Base-by-base conservation (phyloP, 2,329 filamentous ascomycete species). In the Chalaropsis thielavioides region DNA sequence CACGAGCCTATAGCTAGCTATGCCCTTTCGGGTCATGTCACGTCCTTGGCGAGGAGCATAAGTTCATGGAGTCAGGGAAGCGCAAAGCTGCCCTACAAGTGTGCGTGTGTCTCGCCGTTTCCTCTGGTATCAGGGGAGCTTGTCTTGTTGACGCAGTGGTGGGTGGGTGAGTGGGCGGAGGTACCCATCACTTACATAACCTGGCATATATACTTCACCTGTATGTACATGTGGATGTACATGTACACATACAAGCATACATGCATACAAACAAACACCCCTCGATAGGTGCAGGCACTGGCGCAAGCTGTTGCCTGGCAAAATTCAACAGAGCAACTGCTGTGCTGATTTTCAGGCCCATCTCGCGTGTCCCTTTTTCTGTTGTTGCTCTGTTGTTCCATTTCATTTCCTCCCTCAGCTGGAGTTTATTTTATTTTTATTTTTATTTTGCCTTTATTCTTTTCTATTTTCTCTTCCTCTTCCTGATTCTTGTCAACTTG, bases 321-420 rank as follows among this genome's bases (percentile, higher is more conserved):
- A 31, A 56, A 31, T 5, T 24, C 24, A 31, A 27, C 24, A 56
- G 24, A 56, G 31, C 17, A 56, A 24, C 24, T 22, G 31, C 31
- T 38, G 56, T 17, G 11, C 5, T 38, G 56, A 31, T 59, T 41
- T 59, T 59, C 27, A 40, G 56, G 27, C 38, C 56, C 38, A 40
- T 40, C 56, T 59, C 24, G 56, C 31, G 27, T 59, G 56, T 59
- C 60, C 60, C 60, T 62, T 62, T 62, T 46, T 62, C 44, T 61
- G 13, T 19, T 62, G 41, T 49, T 44, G 60, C 44, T 62, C 40
- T 62, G 41, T 46, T 46, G 41, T 46, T 49, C 31, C 49, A 49
- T 31, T 46, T 49, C 41, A 44, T n/a, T 49, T 19, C n/a, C 31
- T 59, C 56, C 56, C 56, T 35, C 60, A 22, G 44, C 22, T 62